Percentiles rank a stretch among this genome's conserved stretches.
phyloP scores from a whole-genome alignment of 2,329 filamentous ascomycete species.

The Blastomyces silverae region DNA sequence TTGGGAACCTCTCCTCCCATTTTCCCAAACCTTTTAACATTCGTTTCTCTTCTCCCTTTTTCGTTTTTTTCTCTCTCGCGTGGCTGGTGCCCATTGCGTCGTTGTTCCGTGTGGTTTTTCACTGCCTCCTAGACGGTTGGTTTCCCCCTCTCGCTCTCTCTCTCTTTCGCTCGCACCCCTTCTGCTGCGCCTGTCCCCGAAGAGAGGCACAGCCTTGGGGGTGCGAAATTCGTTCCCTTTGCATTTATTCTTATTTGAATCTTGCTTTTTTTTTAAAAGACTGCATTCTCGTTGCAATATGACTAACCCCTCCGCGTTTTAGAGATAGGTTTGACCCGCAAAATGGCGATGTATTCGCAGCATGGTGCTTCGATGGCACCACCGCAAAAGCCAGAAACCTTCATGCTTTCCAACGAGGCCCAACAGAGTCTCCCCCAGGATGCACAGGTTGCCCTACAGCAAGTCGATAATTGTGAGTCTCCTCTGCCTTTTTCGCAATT shows the following conservation, averaged over 20 bases:
- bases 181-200: not conserved
- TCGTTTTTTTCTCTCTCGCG: conserved; percentile 10
- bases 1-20: conserved; percentile 24
- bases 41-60: conserved; percentile 15
- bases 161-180: not conserved
- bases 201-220: not conserved
- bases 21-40: conserved; percentile 20
- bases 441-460: conserved; percentile 92
- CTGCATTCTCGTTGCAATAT: not conserved
- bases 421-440: conserved; percentile 94
- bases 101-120: conserved; percentile 2
- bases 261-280: too few relatives aligned
- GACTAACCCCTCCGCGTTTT: not conserved
- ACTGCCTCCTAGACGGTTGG: not conserved
- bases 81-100: conserved; percentile 9
- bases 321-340: not conserved
- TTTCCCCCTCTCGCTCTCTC: not conserved
- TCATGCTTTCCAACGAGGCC: conserved; percentile 94
- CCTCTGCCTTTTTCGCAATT: not conserved
- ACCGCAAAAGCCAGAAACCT: conserved; percentile 95
- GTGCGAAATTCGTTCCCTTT: not conserved
- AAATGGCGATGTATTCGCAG: conserved; percentile 65
- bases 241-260: too few relatives aligned
- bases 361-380: conserved; percentile 76
- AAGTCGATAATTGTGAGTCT: conserved; percentile 89